These are phyloP conservation scores for Trichoderma asperelloides DNA, from an alignment of 495 filamentous ascomycete genomes.

Conservation along the genomic window DNA sequence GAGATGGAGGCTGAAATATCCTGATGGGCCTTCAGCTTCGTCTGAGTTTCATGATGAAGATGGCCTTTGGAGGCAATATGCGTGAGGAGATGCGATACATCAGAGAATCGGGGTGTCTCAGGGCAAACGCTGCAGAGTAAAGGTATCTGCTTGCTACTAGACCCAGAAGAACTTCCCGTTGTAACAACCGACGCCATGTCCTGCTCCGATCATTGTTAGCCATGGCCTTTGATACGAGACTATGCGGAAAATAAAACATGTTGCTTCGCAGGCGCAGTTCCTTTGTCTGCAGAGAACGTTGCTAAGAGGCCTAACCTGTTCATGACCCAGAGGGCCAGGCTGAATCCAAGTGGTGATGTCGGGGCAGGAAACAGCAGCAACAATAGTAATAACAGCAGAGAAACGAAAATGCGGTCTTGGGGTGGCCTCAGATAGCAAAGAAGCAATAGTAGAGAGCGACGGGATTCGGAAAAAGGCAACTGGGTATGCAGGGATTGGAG, in stretches of 20 bases:
- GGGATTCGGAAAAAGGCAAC: conserved; percentile 5
- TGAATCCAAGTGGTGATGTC: background rate
- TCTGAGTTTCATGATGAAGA: conserved; percentile 62
- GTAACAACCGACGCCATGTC: conserved; percentile 27
- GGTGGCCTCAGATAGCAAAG: background rate
- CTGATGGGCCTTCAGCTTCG: conserved; percentile 52
- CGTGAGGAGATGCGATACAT: conserved; percentile 80
- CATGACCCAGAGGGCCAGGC: background rate
- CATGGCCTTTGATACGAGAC: background rate
- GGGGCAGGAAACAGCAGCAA: background rate
- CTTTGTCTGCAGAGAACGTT: background rate
- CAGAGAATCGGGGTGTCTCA: conserved; percentile 69
- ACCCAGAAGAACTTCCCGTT: conserved; percentile 19
- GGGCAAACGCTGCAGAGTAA: conserved; percentile 74
- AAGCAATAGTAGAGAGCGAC: conserved; percentile 1
- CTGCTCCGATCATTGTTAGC: conserved; percentile 12
- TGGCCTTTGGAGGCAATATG: conserved; percentile 83
- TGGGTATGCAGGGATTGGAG: background rate
- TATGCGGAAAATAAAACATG: background rate
- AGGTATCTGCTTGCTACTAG: conserved; percentile 33
- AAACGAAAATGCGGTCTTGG: background rate
- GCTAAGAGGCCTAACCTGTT: background rate
- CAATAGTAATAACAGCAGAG: background rate
- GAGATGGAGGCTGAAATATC: conserved; percentile 42
- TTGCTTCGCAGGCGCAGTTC: background rate